Evolutionary conservation across 2,329 filamentous ascomycete species (phyloP).

Genomic region (Trichophyton rubrum): DNA sequence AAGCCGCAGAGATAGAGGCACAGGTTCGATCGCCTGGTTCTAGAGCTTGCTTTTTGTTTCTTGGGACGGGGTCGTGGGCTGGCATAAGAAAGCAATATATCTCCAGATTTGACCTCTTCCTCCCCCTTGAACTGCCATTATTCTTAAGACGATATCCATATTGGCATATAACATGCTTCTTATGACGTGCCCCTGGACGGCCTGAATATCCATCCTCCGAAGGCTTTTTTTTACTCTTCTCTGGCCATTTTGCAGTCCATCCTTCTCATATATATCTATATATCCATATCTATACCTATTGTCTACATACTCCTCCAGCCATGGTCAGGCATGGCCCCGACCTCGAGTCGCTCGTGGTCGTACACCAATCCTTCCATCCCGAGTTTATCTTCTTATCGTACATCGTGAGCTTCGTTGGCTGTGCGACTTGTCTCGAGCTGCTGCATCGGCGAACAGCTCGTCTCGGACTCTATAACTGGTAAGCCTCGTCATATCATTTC

Average conservation of each 20-base stretch:
- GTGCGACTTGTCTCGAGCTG: constrained; percentile 67
- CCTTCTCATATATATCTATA: too few species aligned
- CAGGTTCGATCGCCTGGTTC: neutral
- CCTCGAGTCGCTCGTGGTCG: neutral
- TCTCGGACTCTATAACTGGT: constrained; percentile 59
- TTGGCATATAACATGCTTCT: too few species aligned
- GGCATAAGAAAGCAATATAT: too few species aligned
- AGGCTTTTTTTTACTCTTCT: too few species aligned
- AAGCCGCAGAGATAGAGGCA: neutral
- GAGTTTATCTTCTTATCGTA: constrained; percentile 58
- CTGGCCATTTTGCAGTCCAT: too few species aligned
- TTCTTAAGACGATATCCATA: too few species aligned
- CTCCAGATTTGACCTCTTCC: too few species aligned
- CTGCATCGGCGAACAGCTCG: constrained; percentile 62
- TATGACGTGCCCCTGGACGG: too few species aligned
- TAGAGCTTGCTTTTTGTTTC: neutral
- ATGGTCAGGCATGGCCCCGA: neutral
- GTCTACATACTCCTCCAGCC: neutral
- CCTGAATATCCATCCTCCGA: too few species aligned
- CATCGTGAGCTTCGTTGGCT: constrained; percentile 60
- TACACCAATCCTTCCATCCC: constrained; percentile 32
- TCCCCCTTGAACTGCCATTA: too few species aligned
- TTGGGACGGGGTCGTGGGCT: too few species aligned
- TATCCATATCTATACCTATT: neutral
- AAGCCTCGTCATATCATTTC: constrained; percentile 18